Evolutionary conservation across 371 early-diverging fungal species (phyloP).

Genomic region (Apophysomyces sp.): DNA sequence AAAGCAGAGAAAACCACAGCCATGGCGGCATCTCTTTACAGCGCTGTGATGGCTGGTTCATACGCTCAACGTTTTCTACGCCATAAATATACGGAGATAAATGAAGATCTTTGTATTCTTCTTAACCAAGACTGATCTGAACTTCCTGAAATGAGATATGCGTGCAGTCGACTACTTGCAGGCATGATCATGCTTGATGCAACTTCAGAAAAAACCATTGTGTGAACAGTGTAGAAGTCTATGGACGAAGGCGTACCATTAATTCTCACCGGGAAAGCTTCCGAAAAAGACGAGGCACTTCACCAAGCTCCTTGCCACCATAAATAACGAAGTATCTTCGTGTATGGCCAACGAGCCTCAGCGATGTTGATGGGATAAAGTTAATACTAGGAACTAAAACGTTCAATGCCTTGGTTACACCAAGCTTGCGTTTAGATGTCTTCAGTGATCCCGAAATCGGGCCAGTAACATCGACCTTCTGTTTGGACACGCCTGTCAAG

Average conservation of each 20-base stretch:
- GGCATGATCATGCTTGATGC: conserved; percentile 10
- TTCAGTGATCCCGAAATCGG: too few species aligned
- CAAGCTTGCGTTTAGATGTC: background rate
- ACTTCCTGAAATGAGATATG: conserved; percentile 10
- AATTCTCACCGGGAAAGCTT: conserved; percentile 3
- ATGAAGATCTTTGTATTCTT: background rate
- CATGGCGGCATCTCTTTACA: background rate
- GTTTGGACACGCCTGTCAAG: too few species aligned
- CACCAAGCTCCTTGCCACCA: background rate
- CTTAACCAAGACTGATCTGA: background rate
- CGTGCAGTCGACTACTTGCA: conserved; percentile 11
- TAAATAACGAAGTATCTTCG: background rate
- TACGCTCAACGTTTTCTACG: background rate
- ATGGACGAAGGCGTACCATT: conserved; percentile 8
- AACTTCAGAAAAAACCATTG: conserved; percentile 11
- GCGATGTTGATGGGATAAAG: background rate
- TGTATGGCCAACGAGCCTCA: background rate
- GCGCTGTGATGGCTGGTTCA: background rate
- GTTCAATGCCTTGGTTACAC: background rate
- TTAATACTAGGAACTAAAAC: background rate
- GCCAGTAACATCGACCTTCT: too few species aligned
- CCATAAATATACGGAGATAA: background rate
- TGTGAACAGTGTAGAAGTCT: conserved; percentile 22
- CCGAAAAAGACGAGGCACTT: background rate
- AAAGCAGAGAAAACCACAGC: background rate